Base-by-base conservation (phyloP, 2,329 filamentous ascomycete species). In the Cytospora chrysosperma region DNA sequence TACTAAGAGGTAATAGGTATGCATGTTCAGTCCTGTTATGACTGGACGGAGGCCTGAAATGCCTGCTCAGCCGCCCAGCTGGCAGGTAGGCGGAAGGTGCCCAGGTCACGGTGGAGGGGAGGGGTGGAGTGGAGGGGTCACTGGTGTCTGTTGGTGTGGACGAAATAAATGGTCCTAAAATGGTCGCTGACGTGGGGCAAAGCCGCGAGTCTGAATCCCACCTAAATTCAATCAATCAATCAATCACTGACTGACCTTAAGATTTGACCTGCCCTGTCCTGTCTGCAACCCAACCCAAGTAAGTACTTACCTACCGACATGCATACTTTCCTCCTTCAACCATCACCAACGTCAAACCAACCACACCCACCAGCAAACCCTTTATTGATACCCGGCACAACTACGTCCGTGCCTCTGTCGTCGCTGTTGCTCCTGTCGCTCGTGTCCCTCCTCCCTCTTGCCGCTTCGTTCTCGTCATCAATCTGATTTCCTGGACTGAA, bases 321-420 rank as follows among this genome's bases (percentile, higher is more conserved):
- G n/a, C n/a, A n/a, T 40, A 40, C 37, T 40, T 40, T 40, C 37
- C 6, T 40, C 10, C 37, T 17, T 40, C 37, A 40, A 40, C 12
- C 10, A 56, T 32, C 30, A 21, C 26, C 53, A 56, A 40, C 28
- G 21, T 30, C 28, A 56, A 40, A 17, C 10, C 37, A 30, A 40
- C 32, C 21, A 30, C 24, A 21, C 24, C 30, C 37, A 52, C 26
- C n/a, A n/a, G 24, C 56, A 37, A 40, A 4, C 37, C 19, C 53
- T 56, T 56, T 26, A 24, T 37, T 37, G 59, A 62, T 63, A 59
- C 54, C 28, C 43, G 40, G 34, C 27, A 59, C 30, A 3, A 7
- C 21, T 40, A n/a, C 53, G 8, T 40, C 21, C 30, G 7, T 56
- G 21, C 27, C 28, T 51, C n/a, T 32, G 37, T 40, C n/a, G 17